Percentiles rank a stretch among this genome's conserved stretches.
Conservation (phyloP, 495 filamentous ascomycete species). For the Podospora pseudopauciseta region DNA sequence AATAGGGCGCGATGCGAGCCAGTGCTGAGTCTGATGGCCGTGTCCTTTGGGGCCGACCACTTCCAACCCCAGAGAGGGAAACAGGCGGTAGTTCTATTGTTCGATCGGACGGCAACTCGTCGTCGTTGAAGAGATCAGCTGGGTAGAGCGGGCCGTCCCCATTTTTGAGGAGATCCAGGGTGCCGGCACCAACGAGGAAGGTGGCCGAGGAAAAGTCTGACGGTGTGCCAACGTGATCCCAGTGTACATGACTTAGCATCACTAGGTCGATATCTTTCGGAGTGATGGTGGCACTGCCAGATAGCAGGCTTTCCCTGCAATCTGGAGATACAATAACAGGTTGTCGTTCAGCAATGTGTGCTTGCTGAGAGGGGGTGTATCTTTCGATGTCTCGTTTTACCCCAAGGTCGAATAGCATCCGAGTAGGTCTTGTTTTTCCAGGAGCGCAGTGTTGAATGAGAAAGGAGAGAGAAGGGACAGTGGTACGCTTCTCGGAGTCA, state of each 20-base stretch:
- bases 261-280: slow-evolving; percentile 42
- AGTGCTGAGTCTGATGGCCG: not conserved
- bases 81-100: slow-evolving; percentile 31
- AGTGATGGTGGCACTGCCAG: slow-evolving; percentile 27
- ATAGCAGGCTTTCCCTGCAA: slow-evolving; percentile 33
- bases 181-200: slow-evolving; percentile 48
- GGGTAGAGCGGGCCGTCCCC: slow-evolving; percentile 31
- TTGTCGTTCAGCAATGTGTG: slow-evolving; percentile 39
- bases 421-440: slow-evolving; percentile 20
- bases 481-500: slow-evolving; percentile 27
- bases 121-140: slow-evolving; percentile 29
- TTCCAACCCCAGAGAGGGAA: slow-evolving; percentile 3
- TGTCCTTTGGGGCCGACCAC: slow-evolving; percentile 2
- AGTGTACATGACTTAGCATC: slow-evolving; percentile 51
- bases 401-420: slow-evolving; percentile 51
- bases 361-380: slow-evolving; percentile 39
- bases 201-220: slow-evolving; percentile 41
- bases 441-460: slow-evolving; percentile 31
- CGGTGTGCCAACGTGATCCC: slow-evolving; percentile 50
- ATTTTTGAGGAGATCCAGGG: slow-evolving; percentile 36
- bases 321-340: slow-evolving; percentile 39
- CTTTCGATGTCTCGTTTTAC: slow-evolving; percentile 37
- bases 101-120: slow-evolving; percentile 26
- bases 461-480: slow-evolving; percentile 40
- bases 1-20: not conserved